Base-by-base conservation (phyloP, 2,329 filamentous ascomycete genomes). In the Aureobasidium zeae region DNA sequence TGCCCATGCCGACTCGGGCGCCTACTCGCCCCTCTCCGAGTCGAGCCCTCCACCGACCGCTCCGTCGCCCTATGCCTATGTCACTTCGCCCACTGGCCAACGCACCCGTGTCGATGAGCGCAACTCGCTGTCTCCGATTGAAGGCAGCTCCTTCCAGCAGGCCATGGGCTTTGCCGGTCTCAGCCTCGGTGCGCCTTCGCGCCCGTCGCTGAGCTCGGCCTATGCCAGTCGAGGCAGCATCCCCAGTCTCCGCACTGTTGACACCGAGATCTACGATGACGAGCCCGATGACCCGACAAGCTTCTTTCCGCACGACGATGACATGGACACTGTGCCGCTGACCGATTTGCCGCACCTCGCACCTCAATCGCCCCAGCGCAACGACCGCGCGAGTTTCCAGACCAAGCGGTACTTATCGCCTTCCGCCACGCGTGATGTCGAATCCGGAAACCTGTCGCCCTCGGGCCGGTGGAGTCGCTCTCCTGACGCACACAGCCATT, bases 281-380 rank as follows among this genome's bases (percentile, higher is more conserved):
- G 69, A 75, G 49, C 77, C 77, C 50, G 55, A 74, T 45, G 69
- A 68, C 44, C 66, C 68, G 25, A 67, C 70, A n/a, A 55, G 71
- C 45, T 78, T 75, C 55, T 73, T 73, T 48, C 69, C 75, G 4
- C 67, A 58, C 2, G 52, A 48, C 6, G 62, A 67, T 30, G 70
- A 76, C 49, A 69, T 77, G 59, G 65, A 81, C 67, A 72, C 76
- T 57, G 62, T 77, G 58, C 74, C 70, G 11, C 60, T 80, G 57
- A 82, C 77, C 1, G 71, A 77, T 52, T 58, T 63, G 44, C 67
- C 63, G 47, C 69, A 73, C 6, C 28, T 45, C 13, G 33, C 37
- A 1, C 17, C 43, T n/a, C 26, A 26, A 5, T 41, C 37, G 10
- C 33, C 58, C 62, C 29, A 65, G 70, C 48, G 70, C 34, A 69